Evolutionary conservation across 2,329 filamentous ascomycete species (phyloP), one percentile per base, ranked within the genome.

Genomic region (Trichophyton simii): DNA sequence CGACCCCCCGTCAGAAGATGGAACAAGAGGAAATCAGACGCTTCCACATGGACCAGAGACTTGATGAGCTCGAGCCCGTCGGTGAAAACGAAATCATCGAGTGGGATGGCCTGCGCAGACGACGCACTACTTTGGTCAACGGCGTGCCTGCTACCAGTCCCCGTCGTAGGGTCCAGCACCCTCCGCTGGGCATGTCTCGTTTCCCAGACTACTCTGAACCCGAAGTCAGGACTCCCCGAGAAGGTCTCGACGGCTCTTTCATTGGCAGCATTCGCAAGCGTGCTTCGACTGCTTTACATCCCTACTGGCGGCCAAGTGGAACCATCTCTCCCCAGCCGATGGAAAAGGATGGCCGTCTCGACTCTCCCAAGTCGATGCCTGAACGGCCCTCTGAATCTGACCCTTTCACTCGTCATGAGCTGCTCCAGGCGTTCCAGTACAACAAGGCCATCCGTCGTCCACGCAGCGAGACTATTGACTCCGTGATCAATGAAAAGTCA

Each of bases 31-130:
- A 97, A 72, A 82, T 87, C 20, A 87, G 83, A 67, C 84, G 89
- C 36, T 79, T 96, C 62, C 86, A 87, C 63, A 86, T 91, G 67
- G 92, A 97, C 69, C 89, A 86, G 70, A 76, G 83, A 68, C 78
- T 80, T 66, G 87, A 91, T 67, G 76, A 79, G 55, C 85, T 95
- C 72, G 84, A 86, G 61, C 83, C 89, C 1, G 87, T 95, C 59
- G 83, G 81, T 55, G 91, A 96, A 70, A 84, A 90, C 66, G 89
- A 91, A 25, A 79, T 84, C 34, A 87, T 89, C 64, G 91, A 97
- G 74, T 99, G 91, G 86, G 94, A 97, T 74, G 94, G 94, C 3
- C 76, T 99, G 59, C 83, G 92, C 68, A 81, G 91, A 67, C 82
- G 94, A 59, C 83, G 79, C 70, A 86, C 83, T 1, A 72, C 84